A percentile compares a stretch with the other conserved stretches of the same genome.
phyloP scores from a whole-genome alignment of 768 basidiomycete genomes.

The Xerocomellus amylosporus region DNA sequence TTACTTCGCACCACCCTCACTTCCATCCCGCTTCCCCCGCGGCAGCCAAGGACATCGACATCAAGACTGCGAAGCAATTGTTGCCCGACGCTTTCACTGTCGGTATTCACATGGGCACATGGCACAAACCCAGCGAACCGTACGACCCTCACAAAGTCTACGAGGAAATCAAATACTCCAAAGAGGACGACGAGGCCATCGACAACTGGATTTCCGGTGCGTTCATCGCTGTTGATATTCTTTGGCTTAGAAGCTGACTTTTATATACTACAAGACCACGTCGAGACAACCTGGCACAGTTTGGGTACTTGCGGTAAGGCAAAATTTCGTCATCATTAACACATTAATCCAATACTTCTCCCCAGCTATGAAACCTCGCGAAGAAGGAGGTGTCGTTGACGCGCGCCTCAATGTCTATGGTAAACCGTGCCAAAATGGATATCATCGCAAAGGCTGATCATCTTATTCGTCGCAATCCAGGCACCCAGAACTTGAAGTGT shows the following conservation, averaged over 20 bases:
- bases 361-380: slow-evolving; percentile 61
- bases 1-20: slow-evolving; percentile 69
- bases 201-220: slow-evolving; percentile 60
- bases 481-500: slow-evolving; percentile 64
- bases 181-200: slow-evolving; percentile 69
- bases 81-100: slow-evolving; percentile 60
- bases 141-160: slow-evolving; percentile 57
- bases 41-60: slow-evolving; percentile 59
- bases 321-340: background rate
- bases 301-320: slow-evolving; percentile 43
- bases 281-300: slow-evolving; percentile 78
- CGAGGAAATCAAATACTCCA: slow-evolving; percentile 62
- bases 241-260: background rate
- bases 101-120: slow-evolving; percentile 72
- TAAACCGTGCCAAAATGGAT: background rate
- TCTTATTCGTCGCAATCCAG: slow-evolving; percentile 17
- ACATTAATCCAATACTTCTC: background rate
- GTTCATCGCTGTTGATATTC: background rate
- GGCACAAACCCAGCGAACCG: slow-evolving; percentile 54
- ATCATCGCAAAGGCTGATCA: slow-evolving; percentile 13
- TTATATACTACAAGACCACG: slow-evolving; percentile 42
- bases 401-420: slow-evolving; percentile 58
- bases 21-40: slow-evolving; percentile 71
- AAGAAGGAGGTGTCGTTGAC: slow-evolving; percentile 66
- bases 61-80: slow-evolving; percentile 62